Base-by-base conservation (phyloP, 768 basidiomycete genomes). In the Podaxis rugospora region DNA sequence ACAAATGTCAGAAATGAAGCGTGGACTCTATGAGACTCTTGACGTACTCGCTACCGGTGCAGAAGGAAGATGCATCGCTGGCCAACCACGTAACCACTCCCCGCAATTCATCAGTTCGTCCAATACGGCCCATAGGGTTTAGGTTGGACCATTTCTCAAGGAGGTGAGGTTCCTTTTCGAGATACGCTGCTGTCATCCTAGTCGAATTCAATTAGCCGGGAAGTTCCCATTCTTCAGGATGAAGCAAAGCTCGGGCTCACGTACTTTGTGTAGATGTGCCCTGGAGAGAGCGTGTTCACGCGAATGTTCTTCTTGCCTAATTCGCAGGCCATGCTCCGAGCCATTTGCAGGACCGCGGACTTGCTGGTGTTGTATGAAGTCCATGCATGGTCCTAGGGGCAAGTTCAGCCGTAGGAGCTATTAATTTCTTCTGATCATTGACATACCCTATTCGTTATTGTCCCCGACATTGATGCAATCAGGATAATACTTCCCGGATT, bases 41-140 rank as follows among this genome's bases (percentile, higher is more conserved):
- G n/a, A 84, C 88, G 56, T 66, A 91, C 89, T 91, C 89, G 87
- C 89, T 90, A 1, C 89, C 89, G 0, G 90, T 92, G 67, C 88
- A 90, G 69, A 87, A 92, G 32, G 82, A 88, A 3, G 87, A 88
- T 51, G 90, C 89, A 61, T 90, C 88, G 64, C 83, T 85, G 27
- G 89, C 85, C 7, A 92, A 74, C 89, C 89, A 92, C 0, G 81
- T 73, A 50, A 83, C 75, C 0, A 89, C 88, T 0, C 90, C 90
- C 0, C 90, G 78, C 67, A 91, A 66, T 71, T 92, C 90, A 66
- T 91, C 88, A 0, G 86, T 81, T 7, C 86, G 74, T 4, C 90
- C 90, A 35, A 92, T 78, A 5, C 90, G 80, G 1, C 85, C 86
- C 64, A 90, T 73, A 1, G 90, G 90, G 66, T 90, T 90, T 71